phyloP scores from a whole-genome alignment of 768 basidiomycete genomes.

The Naganishia onofrii region DNA sequence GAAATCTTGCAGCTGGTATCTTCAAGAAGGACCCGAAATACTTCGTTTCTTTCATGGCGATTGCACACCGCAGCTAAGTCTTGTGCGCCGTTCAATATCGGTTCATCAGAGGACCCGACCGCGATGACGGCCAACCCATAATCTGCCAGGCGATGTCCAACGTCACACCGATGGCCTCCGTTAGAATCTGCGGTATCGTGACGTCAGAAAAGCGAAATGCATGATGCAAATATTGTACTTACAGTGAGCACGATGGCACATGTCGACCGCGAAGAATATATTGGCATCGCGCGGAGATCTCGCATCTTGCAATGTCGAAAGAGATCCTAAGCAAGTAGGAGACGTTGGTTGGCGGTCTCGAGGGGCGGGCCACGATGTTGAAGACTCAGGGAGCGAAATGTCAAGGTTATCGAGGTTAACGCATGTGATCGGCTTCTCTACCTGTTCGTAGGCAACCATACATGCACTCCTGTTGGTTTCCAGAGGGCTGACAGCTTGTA shows the following conservation, averaged over 20 bases:
- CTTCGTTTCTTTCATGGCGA: not conserved
- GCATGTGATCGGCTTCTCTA: not conserved
- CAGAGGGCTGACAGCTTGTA: not conserved
- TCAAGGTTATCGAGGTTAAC: not conserved
- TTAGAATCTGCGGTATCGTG: not conserved
- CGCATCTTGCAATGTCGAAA: not conserved
- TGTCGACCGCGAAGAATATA: not conserved
- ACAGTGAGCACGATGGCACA: not conserved
- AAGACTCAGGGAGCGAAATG: not conserved
- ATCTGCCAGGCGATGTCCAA: not conserved
- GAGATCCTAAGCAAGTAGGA: not conserved
- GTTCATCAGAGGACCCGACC: not conserved
- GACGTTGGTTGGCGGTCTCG: not conserved
- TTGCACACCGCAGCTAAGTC: not conserved
- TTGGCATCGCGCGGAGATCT: not conserved
- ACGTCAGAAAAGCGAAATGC: not conserved
- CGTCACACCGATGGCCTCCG: not conserved
- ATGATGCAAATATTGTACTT: not conserved
- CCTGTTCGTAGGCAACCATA: not conserved
- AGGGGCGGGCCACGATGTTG: not conserved
- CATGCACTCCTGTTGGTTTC: not conserved
- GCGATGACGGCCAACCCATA: not conserved
- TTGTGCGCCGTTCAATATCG: not conserved
- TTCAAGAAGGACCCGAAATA: not conserved
- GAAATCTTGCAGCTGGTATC: not conserved